Base-by-base conservation (phyloP, 441 rosid genomes). In the Flueggea neowawraea region DNA sequence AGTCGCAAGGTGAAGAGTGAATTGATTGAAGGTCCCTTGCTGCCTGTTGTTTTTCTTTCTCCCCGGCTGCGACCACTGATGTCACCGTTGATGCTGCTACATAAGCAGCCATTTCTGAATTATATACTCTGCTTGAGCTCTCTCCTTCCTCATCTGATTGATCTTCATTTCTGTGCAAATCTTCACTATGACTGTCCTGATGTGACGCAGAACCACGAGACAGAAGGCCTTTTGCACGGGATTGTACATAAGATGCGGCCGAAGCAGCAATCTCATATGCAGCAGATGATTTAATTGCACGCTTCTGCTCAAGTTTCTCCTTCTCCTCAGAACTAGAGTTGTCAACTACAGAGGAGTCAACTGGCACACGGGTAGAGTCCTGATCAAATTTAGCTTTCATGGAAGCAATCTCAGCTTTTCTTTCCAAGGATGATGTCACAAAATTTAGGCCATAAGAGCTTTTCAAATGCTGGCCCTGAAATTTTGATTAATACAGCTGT, bases 211-310 rank as follows among this genome's bases (percentile, higher is more conserved):
- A 64, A 54, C 77, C 68, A 52, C 67, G 61, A 47, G 84, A 73
- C 14, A 66, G 55, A 57, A 73, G 64, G 57, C 61, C 82, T 77
- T 82, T 81, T 49, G 80, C 78, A 31, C 9, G 79, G 62, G 81
- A 80, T 60, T 84, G 97, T 61, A 88, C 84, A 58, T 78, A 90
- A 31, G 85, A 77, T 17, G 98, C 97, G 44, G 97, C 97, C 6
- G 98, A 90, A 74, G 94, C 98, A 61, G 98, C 98, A 53, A 93
- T 90, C 48, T 80, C 91, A 65, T 84, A 85, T 54, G 90, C 95
- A 52, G 82, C 80, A 39, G 80, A 67, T 39, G 90, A 76, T 28
- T 69, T 75, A 41, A 69, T n/a, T n/a, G n/a, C 71, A 50, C 59
- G 72, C 63, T 68, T 82, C 67, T 66, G 68, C 58, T 76, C 73